phyloP scores from a whole-genome alignment of 345 rosid species.

The Reutealis trisperma region DNA sequence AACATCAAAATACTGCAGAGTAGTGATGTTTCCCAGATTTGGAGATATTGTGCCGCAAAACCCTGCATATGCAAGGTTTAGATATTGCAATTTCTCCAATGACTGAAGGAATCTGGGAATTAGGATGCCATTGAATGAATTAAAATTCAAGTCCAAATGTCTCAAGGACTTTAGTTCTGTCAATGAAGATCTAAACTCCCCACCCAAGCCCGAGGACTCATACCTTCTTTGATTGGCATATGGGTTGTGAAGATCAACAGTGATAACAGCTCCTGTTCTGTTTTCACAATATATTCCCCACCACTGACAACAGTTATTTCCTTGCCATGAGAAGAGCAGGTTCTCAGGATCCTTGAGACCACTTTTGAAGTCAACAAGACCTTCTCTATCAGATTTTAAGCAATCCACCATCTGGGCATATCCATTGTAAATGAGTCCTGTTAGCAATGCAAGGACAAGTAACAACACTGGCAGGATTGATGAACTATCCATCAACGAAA shows the following conservation, averaged over 20 bases:
- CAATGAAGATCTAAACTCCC: background rate
- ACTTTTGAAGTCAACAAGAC: background rate
- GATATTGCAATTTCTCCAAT: background rate
- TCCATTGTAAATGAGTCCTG: background rate
- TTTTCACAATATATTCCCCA: background rate
- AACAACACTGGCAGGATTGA: background rate
- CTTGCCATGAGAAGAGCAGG: constrained; percentile 15
- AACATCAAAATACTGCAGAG: background rate
- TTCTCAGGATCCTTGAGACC: constrained; percentile 22
- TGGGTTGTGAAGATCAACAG: background rate
- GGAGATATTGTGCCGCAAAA: background rate
- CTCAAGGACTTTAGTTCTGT: background rate
- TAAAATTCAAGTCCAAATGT: background rate
- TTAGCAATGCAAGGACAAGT: background rate
- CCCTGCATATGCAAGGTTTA: background rate
- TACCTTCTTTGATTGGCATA: too few relatives aligned
- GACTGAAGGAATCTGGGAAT: background rate
- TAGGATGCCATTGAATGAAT: background rate
- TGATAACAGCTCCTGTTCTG: constrained; percentile 4
- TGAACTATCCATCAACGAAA: background rate
- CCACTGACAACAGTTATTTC: background rate
- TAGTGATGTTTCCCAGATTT: background rate
- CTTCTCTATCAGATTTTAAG: background rate
- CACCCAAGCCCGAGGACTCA: background rate
- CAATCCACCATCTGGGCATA: background rate